These are phyloP conservation scores for Ceratobasidium sp. DNA, from an alignment of 1,284 basidiomycete genomes.

Conservation along the genomic window DNA sequence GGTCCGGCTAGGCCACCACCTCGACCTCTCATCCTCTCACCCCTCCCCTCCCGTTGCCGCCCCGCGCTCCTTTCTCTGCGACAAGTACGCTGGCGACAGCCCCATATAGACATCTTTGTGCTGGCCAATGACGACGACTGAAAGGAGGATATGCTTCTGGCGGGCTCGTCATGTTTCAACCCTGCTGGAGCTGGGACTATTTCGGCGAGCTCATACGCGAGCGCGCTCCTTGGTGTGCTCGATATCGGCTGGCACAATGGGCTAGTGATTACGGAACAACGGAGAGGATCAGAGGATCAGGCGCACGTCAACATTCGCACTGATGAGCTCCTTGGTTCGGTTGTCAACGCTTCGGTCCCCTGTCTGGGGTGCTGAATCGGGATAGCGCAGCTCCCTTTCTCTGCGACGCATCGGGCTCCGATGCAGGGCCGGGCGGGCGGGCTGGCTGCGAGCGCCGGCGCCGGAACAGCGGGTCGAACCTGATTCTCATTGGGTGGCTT, in stretches of 20 bases:
- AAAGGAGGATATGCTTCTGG: slow-evolving; percentile 20
- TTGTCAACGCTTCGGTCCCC: slow-evolving; percentile 30
- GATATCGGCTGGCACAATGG: slow-evolving; percentile 35
- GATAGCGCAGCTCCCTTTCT: slow-evolving; percentile 37
- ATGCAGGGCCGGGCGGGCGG: slow-evolving; percentile 16
- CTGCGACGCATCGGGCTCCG: slow-evolving; percentile 26
- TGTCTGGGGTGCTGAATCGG: slow-evolving; percentile 1
- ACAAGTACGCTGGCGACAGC: not conserved
- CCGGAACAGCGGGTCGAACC: slow-evolving; percentile 7
- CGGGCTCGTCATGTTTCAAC: slow-evolving; percentile 21
- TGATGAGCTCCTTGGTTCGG: slow-evolving; percentile 29
- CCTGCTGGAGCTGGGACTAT: slow-evolving; percentile 10
- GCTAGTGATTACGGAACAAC: slow-evolving; percentile 41
- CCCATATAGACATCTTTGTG: not conserved
- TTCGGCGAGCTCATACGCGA: slow-evolving; percentile 15
- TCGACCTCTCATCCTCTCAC: slow-evolving; percentile 38
- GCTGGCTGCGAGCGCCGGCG: slow-evolving; percentile 7
- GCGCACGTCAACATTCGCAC: slow-evolving; percentile 31
- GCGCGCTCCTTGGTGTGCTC: slow-evolving; percentile 38
- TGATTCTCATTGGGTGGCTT: slow-evolving; percentile 16
- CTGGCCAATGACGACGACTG: not conserved
- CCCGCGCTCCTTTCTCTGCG: slow-evolving; percentile 25
- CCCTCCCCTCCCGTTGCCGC: slow-evolving; percentile 6
- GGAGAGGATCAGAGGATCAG: slow-evolving; percentile 34
- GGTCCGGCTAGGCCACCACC: slow-evolving; percentile 10